Base-by-base conservation (phyloP, 495 filamentous ascomycete species). In the Annulohypoxylon maeteangense region DNA sequence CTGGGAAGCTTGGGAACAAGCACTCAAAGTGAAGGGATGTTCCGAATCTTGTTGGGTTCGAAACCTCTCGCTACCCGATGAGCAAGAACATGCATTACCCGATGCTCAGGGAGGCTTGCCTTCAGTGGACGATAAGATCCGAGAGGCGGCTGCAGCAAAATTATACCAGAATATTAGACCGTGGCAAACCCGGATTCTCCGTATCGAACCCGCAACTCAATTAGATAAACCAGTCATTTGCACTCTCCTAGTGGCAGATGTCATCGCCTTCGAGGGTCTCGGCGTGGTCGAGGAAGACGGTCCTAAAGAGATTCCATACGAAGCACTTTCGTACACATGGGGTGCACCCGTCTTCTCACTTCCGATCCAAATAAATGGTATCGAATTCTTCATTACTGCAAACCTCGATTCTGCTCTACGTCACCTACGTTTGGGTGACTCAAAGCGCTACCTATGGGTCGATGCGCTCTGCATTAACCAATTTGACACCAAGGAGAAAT, bases 391-490 rank as follows among this genome's bases (percentile, higher is more conserved):
- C 54, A 38, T 71, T n/a, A 71, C 68, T 11, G 61, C 60, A 22
- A 71, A 71, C 47, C 62, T 71, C 36, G 65, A 61, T n/a, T 53
- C 55, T 14, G 65, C 65, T 22, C 32, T 67, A 10, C 65, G 65
- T n/a, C 45, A 67, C 36, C 47, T 67, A 1, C 65, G 65, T 25
- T 22, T 67, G 8, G 18, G 22, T 34, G 34, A 45, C 40, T 25
- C 34, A n/a, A 32, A 54, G 16, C 55, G 65, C 2, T 67, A 67
- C 20, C 38, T 75, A 38, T 78, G 76, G 76, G 72, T 78, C 23
- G 76, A 76, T 54, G 62, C 72, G 22, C 44, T 78, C 8, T 78
- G 76, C 53, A 72, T 78, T 51, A 71, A 78, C 40, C 76, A 78
- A 23, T 55, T 56, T 22, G 74, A 78, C 48, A 23, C 62, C 12